Base-by-base conservation (phyloP, 495 filamentous ascomycete species). In the Rhizodiscina lignyota region DNA sequence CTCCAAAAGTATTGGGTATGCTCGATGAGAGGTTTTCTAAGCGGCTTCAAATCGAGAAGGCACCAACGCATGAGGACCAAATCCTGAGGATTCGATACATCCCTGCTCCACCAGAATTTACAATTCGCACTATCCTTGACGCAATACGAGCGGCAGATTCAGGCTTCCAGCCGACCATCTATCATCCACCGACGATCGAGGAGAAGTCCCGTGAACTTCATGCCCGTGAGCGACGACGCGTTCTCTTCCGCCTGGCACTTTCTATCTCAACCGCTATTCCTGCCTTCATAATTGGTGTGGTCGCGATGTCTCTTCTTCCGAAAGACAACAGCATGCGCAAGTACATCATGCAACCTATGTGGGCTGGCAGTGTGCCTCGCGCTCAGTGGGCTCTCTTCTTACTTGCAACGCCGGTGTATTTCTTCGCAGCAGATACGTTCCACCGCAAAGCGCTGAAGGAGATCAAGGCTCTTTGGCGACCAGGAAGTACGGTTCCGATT, bases 381-480 rank as follows among this genome's bases (percentile, higher is more conserved):
- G 70, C 73, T 2, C 77, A 89, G 50, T 83, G 87, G 68, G 68
- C 81, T 4, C 67, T 94, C 0, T 83, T 93, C 47, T 73, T 91
- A 40, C 65, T 89, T 52, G 72, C 84, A 3, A 92, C 89, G 0
- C 85, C 86, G 0, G 77, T 94, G 10, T 91, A 87, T 66, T 81
- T 94, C 46, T 81, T 77, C 44, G 78, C 76, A 0, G 84, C 87
- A 0, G 83, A 94, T 50, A 63, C 83, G 8, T 96, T 94, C 50
- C 87, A 96, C 48, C 50, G 58, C 2, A 69, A 81, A 13, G 79
- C 83, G 0, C 47, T 82, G 16, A 86, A 83, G 50, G 87, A 94
- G 47, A 62, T 96, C 15, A 61, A 63, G 38, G 68, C 75, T 0
- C 54, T 94, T 18, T 96, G 87, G 87, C 64, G 82, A 21, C 72